A percentile compares a stretch with the other conserved stretches of the same genome.
These are phyloP conservation scores for Macrophomina pseudophaseolina DNA, from an alignment of 2,329 filamentous ascomycete genomes.

Conservation along the genomic window DNA sequence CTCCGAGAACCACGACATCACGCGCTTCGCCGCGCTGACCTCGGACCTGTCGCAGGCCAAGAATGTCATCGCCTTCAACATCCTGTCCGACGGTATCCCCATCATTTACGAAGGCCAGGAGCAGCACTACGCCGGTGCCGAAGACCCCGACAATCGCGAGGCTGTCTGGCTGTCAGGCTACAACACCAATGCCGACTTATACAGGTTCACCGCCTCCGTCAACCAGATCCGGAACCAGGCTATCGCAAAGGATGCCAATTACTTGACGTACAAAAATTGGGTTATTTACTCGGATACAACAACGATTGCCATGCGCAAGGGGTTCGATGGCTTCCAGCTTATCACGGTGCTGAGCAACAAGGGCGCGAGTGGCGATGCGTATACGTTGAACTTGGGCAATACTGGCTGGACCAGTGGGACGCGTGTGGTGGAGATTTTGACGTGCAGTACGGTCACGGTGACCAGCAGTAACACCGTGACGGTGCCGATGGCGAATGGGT, in stretches of 20 bases:
- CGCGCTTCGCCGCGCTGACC: constrained; percentile 46
- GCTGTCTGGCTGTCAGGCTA: constrained; percentile 49
- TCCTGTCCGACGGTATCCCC: constrained; percentile 50
- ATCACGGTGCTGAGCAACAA: constrained; percentile 53
- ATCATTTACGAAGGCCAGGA: constrained; percentile 52
- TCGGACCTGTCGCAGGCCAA: constrained; percentile 43
- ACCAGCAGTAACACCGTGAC: constrained; percentile 34
- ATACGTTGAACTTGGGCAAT: constrained; percentile 39
- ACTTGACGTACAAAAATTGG: constrained; percentile 49
- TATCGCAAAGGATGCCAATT: constrained; percentile 44
- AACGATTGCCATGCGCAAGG: constrained; percentile 54
- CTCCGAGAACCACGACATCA: constrained; percentile 50
- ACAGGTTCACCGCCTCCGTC: constrained; percentile 43
- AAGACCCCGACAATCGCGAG: constrained; percentile 45
- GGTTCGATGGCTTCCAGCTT: constrained; percentile 47
- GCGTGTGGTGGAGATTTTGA: constrained; percentile 40
- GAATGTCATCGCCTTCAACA: constrained; percentile 46
- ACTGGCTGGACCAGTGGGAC: constrained; percentile 37
- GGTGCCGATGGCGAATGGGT: constrained; percentile 43
- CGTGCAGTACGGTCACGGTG: constrained; percentile 38
- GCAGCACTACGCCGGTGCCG: constrained; percentile 46
- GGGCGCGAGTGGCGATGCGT: constrained; percentile 39
- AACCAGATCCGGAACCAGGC: constrained; percentile 52
- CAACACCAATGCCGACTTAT: constrained; percentile 47
- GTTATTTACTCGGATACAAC: constrained; percentile 52